A percentile compares a stretch with the other conserved stretches of the same genome.
Evolutionary conservation across 257 asterid genomes (phyloP).

Genomic region (Salvia hispanica): DNA sequence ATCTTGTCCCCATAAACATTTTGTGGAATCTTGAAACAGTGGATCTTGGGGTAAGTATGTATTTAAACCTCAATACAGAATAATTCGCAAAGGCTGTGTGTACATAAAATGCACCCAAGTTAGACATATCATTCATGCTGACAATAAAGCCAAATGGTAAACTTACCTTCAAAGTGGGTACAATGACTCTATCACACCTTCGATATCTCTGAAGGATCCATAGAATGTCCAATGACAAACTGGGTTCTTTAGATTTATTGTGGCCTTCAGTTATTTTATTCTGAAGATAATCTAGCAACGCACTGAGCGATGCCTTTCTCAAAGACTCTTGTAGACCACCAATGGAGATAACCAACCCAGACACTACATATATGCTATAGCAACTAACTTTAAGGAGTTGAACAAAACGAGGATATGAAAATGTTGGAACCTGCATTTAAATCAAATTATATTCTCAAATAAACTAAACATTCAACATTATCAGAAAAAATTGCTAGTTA

Average conservation of each 20-base stretch:
- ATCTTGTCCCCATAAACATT: conserved; percentile 10
- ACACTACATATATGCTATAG: conserved; percentile 69
- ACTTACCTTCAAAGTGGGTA: conserved; percentile 85
- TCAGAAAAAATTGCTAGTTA: conserved; percentile 13
- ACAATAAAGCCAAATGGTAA: conserved; percentile 16
- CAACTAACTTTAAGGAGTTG: conserved; percentile 67
- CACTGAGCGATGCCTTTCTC: conserved; percentile 71
- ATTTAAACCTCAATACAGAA: not conserved
- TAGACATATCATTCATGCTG: conserved; percentile 13
- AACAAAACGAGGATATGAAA: conserved; percentile 77
- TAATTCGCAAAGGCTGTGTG: not conserved
- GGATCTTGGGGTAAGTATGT: not conserved
- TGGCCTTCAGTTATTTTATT: conserved; percentile 45
- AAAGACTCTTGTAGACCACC: conserved; percentile 97
- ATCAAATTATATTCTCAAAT: conserved; percentile 32
- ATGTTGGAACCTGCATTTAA: conserved; percentile 70
- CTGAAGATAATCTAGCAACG: conserved; percentile 76
- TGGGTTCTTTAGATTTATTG: conserved; percentile 45
- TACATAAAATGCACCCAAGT: not conserved
- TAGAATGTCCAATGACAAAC: conserved; percentile 67
- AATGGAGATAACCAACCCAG: conserved; percentile 82
- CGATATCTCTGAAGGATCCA: conserved; percentile 76
- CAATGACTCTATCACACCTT: conserved; percentile 76
- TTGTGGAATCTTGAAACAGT: not conserved
- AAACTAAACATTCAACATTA: conserved; percentile 22